phyloP scores from a whole-genome alignment of 768 basidiomycete genomes.

The Xanthoconium purpureum region DNA sequence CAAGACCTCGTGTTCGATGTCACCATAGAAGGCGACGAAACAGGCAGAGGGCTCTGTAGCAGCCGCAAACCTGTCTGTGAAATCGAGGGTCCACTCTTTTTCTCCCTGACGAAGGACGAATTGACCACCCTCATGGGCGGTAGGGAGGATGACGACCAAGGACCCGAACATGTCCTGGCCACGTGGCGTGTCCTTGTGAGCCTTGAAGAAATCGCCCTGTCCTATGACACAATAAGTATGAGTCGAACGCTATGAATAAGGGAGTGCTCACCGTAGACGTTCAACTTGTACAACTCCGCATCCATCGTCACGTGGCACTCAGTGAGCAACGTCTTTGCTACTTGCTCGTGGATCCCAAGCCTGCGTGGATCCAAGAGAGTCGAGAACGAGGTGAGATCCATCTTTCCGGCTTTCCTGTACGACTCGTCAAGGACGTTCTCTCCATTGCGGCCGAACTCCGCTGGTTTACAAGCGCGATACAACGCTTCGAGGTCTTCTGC shows the following conservation, averaged over 20 bases:
- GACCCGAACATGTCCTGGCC: slow-evolving; percentile 46
- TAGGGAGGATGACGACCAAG: slow-evolving; percentile 50
- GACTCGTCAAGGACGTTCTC: slow-evolving; percentile 4
- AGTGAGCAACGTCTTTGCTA: slow-evolving; percentile 3
- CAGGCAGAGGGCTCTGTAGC: slow-evolving; percentile 18
- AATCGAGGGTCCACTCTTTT: slow-evolving; percentile 5
- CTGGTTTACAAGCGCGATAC: slow-evolving; percentile 5
- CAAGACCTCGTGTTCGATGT: slow-evolving; percentile 46
- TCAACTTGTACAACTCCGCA: slow-evolving; percentile 44
- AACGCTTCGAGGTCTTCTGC: neutral
- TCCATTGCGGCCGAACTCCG: slow-evolving; percentile 2
- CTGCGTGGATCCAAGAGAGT: slow-evolving; percentile 1
- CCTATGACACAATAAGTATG: neutral
- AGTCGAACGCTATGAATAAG: neutral
- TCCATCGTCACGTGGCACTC: neutral
- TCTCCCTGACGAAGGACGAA: slow-evolving; percentile 5
- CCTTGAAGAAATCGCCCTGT: slow-evolving; percentile 8
- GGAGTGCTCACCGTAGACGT: slow-evolving; percentile 40
- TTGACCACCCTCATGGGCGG: slow-evolving; percentile 17
- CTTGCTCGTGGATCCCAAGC: slow-evolving; percentile 1
- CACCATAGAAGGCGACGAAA: slow-evolving; percentile 43
- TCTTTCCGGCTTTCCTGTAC: slow-evolving; percentile 45
- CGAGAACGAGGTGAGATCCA: slow-evolving; percentile 38
- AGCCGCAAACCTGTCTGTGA: neutral
- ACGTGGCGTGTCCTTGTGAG: slow-evolving; percentile 34